A percentile compares a stretch with the other conserved stretches of the same genome.
These are phyloP conservation scores for Trypanosoma rangeli DNA, from an alignment of 208 protist genomes.

Conservation along the genomic window DNA sequence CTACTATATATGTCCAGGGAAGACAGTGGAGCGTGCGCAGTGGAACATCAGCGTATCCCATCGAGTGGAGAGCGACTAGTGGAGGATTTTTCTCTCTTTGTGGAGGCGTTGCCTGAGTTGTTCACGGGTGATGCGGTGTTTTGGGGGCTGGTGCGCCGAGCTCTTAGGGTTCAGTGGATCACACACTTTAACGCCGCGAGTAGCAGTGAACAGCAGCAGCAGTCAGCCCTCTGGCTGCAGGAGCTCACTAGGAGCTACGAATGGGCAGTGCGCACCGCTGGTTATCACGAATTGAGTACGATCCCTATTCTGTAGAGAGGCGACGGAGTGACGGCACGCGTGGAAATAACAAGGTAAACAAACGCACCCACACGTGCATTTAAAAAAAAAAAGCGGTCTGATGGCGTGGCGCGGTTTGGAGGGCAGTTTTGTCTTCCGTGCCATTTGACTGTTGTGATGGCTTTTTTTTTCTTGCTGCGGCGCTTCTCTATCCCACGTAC, in stretches of 20 bases:
- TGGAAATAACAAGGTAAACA: background rate
- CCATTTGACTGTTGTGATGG: background rate
- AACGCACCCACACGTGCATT: background rate
- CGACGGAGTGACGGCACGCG: background rate
- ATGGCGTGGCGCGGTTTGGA: background rate
- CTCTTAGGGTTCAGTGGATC: slow-evolving; percentile 35
- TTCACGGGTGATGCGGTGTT: slow-evolving; percentile 43
- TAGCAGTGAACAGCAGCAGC: slow-evolving; percentile 12
- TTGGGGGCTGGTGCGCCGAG: slow-evolving; percentile 35
- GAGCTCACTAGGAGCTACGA: slow-evolving; percentile 53
- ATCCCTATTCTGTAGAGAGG: slow-evolving; percentile 27
- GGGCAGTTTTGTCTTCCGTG: background rate
- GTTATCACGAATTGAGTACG: slow-evolving; percentile 32
- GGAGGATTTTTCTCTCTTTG: slow-evolving; percentile 31
- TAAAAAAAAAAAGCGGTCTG: background rate
- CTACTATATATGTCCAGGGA: slow-evolving; percentile 14
- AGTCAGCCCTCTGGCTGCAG: slow-evolving; percentile 10
- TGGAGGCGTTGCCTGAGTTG: slow-evolving; percentile 43
- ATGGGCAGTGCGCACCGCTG: slow-evolving; percentile 52
- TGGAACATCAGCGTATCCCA: background rate
- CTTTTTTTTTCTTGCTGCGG: background rate
- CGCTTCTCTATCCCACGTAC: background rate
- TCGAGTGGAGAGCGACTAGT: slow-evolving; percentile 3
- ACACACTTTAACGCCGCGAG: background rate
- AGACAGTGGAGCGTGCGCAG: background rate